Evolutionary conservation across 1,284 basidiomycete species (phyloP), one percentile per base, ranked within the genome.

Genomic region (Phaffia rhodozyma): DNA sequence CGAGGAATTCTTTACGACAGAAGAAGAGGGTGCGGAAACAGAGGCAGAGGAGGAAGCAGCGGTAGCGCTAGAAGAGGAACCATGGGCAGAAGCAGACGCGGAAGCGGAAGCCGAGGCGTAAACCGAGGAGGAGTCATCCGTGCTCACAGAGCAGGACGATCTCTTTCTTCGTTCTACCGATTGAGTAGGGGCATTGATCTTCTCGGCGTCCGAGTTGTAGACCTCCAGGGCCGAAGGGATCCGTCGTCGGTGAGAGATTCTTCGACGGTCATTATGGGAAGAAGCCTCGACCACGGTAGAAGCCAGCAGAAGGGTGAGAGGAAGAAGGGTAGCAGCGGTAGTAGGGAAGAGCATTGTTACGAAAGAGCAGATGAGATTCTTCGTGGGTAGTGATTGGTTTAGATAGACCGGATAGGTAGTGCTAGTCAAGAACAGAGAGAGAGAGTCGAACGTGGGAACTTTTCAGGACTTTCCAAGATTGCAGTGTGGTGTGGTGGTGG

Each of bases 11-110:
- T 58, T 60, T 55, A 6, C 50, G 20, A 63, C 47, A 6, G 49
- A 32, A 13, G 52, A 43, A 43, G 38, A 43, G 2, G 38, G 16
- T 43, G 9, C n/a, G 52, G 34, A 61, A 34, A 30, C 55, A 54
- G 60, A 61, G 34, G 34, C 52, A n/a, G 66, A 47, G 6, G 65
- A 34, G 23, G 69, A 64, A 27, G 68, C 21, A n/a, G 65, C 62
- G 4, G 60, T 23, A n/a, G 60, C 55, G 21, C 53, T 47, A 23
- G 65, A 55, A 48, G 43, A 43, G 51, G 51, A 47, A 34, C 23
- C 53, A 50, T 9, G 55, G 34, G 25, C 23, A 34, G 30, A 30
- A 57, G 50, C 34, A 6, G 56, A 47, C 18, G 29, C 25, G 32
- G 48, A 48, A 50, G 55, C 54, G n/a, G 63, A 25, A 43, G 38